Conservation (phyloP, 805 yeast genomes). For the Pichia nakasei region DNA sequence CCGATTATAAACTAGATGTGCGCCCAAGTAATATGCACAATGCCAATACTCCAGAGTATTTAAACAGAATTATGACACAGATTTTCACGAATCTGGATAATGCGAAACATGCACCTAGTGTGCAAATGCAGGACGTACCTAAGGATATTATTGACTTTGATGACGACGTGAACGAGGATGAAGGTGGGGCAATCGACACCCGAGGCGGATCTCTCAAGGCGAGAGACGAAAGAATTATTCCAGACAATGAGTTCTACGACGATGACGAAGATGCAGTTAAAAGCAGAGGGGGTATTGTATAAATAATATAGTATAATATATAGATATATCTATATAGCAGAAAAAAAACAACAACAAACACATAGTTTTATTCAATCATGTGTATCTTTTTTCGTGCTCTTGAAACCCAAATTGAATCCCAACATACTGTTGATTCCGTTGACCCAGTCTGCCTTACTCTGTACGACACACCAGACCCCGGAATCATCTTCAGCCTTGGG, state of each 20-base stretch:
- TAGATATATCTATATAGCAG: too few relatives aligned
- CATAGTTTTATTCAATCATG: too few relatives aligned
- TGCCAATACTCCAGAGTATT: slow-evolving; percentile 87
- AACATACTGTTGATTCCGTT: slow-evolving; percentile 77
- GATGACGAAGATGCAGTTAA: slow-evolving; percentile 41
- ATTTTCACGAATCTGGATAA: slow-evolving; percentile 72
- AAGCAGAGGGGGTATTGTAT: slow-evolving; percentile 10
- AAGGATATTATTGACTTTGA: slow-evolving; percentile 80
- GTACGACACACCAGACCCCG: slow-evolving; percentile 86
- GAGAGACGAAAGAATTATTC: slow-evolving; percentile 63
- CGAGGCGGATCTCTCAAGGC: slow-evolving; percentile 87
- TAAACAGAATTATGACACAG: slow-evolving; percentile 73
- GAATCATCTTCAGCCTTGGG: background rate
- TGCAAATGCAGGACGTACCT: slow-evolving; percentile 86
- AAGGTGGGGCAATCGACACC: slow-evolving; percentile 70
- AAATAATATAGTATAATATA: too few relatives aligned
- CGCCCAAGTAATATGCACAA: slow-evolving; percentile 95
- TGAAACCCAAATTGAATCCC: slow-evolving; percentile 83
- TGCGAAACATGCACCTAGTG: slow-evolving; percentile 96
- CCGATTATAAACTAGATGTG: slow-evolving; percentile 91
- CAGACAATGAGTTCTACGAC: slow-evolving; percentile 72
- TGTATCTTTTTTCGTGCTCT: slow-evolving; percentile 22
- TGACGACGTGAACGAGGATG: slow-evolving; percentile 74
- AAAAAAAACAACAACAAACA: too few relatives aligned
- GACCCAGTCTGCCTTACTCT: slow-evolving; percentile 84